Evolutionary conservation across 108 stramenopile species (phyloP), one percentile per base, ranked within the genome.

Genomic region (Fistulifera solaris): DNA sequence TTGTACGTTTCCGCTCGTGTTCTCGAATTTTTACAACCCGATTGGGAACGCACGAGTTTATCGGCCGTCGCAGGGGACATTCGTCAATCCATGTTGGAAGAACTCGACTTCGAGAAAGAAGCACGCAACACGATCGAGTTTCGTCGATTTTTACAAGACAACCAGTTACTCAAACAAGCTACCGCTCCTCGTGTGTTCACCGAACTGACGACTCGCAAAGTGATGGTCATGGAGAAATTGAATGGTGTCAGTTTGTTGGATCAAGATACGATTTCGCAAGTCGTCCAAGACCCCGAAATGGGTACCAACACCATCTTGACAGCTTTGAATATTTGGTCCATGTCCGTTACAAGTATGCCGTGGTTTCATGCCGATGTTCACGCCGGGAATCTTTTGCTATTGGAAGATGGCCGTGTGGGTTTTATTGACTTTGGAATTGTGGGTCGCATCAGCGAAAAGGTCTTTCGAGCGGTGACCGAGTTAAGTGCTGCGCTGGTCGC

Each of bases 361-460:
- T 93, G 78, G 71, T 98, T 98, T 66, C 97, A 98, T 62, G 97
- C 97, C n/a, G 96, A 97, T 59, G 93, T 96, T 0, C 97, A 98
- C 62, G 83, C 85, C 21, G 97, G 97, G 8, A 75, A 75, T 48
- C 50, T 68, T 23, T 27, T 75, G 26, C 45, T 54, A 59, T 78
- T 39, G 42, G 72, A 90, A 24, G 96, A 97, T 59, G 94, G 94
- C 7, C 74, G 94, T 6, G 87, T 97, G 0, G 96, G 89, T 26
- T 97, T 97, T 48, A 97, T 97, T 55, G 97, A 98, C 61, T 98
- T 98, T 65, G 97, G 97, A 27, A 96, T 98, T 64, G 95, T 95
- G 1, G 97, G 97, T 2, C 83, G 92, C 10, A 82, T 96, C 14
- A 72, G 82, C 17, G 83, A 87, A 23, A 84, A 79, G 58, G 87